These are phyloP conservation scores for Carallia pectinifolia DNA, from an alignment of 345 rosid genomes.

Conservation along the genomic window DNA sequence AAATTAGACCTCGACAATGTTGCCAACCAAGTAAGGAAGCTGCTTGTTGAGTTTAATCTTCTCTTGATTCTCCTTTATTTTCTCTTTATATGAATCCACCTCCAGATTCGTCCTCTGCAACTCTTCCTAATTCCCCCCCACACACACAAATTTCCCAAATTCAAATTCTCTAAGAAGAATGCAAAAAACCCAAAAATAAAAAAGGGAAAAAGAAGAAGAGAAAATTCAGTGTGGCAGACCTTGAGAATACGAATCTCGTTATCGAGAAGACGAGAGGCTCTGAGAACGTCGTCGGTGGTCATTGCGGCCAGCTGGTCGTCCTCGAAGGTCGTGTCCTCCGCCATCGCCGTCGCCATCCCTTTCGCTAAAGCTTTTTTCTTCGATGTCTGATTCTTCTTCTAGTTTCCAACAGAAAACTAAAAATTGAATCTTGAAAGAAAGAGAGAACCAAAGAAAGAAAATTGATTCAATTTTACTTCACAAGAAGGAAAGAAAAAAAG, in stretches of 20 bases:
- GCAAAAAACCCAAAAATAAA: neutral
- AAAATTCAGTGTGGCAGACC: constrained; percentile 33
- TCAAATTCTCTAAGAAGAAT: neutral
- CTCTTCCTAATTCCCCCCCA: constrained; percentile 59
- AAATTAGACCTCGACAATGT: constrained; percentile 83
- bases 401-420: neutral
- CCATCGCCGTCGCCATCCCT: constrained; percentile 82
- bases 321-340: constrained; percentile 78
- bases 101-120: constrained; percentile 82
- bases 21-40: constrained; percentile 96
- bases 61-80: constrained; percentile 95
- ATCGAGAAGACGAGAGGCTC: constrained; percentile 92
- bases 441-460: neutral
- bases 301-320: constrained; percentile 83
- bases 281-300: constrained; percentile 77
- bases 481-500: too few relatives aligned
- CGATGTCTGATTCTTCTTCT: neutral
- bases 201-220: neutral
- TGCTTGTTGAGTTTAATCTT: constrained; percentile 99
- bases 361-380: too few relatives aligned
- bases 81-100: constrained; percentile 85
- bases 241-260: constrained; percentile 88
- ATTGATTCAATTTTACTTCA: neutral
- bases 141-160: neutral
- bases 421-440: neutral